Percentiles rank a stretch among this genome's conserved stretches.
Conservation (phyloP, 2,329 filamentous ascomycete species). For the Tolypocladium pustulatum region DNA sequence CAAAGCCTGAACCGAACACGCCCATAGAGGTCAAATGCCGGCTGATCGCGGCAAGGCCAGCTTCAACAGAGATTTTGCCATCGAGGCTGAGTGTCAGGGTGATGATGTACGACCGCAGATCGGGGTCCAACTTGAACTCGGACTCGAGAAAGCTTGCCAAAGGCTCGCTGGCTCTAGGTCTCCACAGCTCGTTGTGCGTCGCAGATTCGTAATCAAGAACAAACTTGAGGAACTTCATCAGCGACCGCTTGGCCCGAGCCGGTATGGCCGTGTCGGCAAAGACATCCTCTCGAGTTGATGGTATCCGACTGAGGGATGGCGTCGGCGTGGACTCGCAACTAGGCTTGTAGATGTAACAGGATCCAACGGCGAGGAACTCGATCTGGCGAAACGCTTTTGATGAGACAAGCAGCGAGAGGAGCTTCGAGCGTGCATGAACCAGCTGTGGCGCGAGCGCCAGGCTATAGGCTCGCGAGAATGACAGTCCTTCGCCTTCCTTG, state of each 20-base stretch:
- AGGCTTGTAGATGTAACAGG: conserved; percentile 68
- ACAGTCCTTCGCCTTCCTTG: conserved; percentile 33
- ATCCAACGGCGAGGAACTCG: conserved; percentile 87
- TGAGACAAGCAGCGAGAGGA: conserved; percentile 74
- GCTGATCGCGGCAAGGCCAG: conserved; percentile 63
- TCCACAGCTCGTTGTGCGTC: conserved; percentile 45
- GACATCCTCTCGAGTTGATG: conserved; percentile 83
- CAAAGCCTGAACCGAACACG: conserved; percentile 79
- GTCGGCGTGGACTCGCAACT: conserved; percentile 15
- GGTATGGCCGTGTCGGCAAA: conserved; percentile 70
- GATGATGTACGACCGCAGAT: conserved; percentile 50
- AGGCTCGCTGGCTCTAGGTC: conserved; percentile 39
- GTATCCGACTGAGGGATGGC: conserved; percentile 55
- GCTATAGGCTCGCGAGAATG: conserved; percentile 65
- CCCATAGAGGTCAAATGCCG: conserved; percentile 81
- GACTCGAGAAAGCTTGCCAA: conserved; percentile 49
- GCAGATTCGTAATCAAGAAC: conserved; percentile 61
- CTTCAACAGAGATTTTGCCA: conserved; percentile 47
- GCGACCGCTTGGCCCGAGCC: conserved; percentile 66
- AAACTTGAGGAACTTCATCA: conserved; percentile 94
- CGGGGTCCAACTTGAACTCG: conserved; percentile 57
- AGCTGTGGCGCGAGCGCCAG: conserved; percentile 77
- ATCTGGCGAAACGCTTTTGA: conserved; percentile 82
- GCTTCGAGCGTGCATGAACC: conserved; percentile 70
- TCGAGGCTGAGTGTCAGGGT: conserved; percentile 67